Conservation (phyloP, 1,139 yeast species). For the Geotrichum klebahnii region DNA sequence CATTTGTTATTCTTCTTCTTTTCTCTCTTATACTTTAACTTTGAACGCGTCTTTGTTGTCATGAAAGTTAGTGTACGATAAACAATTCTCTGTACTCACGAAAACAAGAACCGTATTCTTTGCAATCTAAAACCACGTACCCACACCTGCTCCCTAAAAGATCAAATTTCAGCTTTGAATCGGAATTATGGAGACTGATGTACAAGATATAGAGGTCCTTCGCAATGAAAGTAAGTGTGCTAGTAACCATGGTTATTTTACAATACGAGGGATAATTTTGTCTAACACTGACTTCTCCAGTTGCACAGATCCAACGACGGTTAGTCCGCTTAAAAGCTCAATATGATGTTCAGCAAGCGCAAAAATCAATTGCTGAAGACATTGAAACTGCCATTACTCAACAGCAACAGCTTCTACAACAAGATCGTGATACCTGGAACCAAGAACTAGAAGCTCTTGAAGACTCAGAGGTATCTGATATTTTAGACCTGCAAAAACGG, state of each 20-base stretch:
- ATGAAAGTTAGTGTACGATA: too few relatives aligned
- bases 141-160: too few relatives aligned
- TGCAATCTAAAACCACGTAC: too few relatives aligned
- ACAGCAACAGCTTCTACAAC: too few relatives aligned
- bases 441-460: neutral
- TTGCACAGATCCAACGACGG: conserved; percentile 4
- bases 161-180: neutral
- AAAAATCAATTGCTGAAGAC: neutral
- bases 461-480: neutral
- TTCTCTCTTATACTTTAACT: too few relatives aligned
- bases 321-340: neutral
- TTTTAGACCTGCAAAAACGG: neutral
- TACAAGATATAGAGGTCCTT: neutral
- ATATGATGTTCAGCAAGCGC: neutral
- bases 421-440: neutral
- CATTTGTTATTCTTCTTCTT: too few relatives aligned
- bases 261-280: neutral
- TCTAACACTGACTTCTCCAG: neutral
- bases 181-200: neutral
- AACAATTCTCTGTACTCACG: too few relatives aligned
- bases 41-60: too few relatives aligned
- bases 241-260: neutral
- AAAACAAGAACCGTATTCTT: too few relatives aligned
- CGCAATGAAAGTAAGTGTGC: neutral
- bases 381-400: too few relatives aligned